These are phyloP conservation scores for Scenedesmus sp. DNA, from an alignment of 163 green algal genomes.

Conservation along the genomic window DNA sequence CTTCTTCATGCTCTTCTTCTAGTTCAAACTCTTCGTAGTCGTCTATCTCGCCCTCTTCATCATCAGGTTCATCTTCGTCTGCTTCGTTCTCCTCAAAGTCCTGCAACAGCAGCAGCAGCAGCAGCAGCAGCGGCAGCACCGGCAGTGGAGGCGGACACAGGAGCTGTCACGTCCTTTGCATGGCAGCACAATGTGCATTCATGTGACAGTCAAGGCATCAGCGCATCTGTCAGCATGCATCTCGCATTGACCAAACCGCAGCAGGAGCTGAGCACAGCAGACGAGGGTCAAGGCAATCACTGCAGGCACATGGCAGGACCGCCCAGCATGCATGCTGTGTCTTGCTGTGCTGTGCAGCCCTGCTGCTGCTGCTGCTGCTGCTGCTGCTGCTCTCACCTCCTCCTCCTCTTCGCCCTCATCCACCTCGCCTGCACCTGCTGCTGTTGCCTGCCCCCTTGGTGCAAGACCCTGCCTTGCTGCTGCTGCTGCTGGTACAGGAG, in stretches of 20 bases:
- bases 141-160: background rate
- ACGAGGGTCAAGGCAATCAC: too few species aligned
- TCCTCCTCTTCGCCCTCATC: conserved; percentile 57
- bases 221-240: background rate
- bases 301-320: too few species aligned
- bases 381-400: conserved; percentile 34
- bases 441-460: background rate
- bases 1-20: conserved; percentile 38
- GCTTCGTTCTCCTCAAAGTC: conserved; percentile 41
- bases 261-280: background rate
- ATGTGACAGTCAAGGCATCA: background rate
- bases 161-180: background rate
- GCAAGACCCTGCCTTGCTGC: background rate
- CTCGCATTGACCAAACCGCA: background rate
- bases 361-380: background rate
- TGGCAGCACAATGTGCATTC: background rate
- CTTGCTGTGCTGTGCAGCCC: background rate
- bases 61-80: conserved; percentile 38
- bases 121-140: background rate
- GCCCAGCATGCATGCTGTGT: background rate
- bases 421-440: background rate
- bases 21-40: conserved; percentile 41
- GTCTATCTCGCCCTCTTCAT: conserved; percentile 50
- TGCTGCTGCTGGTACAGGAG: conserved; percentile 33
- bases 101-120: background rate